Conservation (phyloP, 2,329 filamentous ascomycete genomes). For the Ceratocystis harringtonii region DNA sequence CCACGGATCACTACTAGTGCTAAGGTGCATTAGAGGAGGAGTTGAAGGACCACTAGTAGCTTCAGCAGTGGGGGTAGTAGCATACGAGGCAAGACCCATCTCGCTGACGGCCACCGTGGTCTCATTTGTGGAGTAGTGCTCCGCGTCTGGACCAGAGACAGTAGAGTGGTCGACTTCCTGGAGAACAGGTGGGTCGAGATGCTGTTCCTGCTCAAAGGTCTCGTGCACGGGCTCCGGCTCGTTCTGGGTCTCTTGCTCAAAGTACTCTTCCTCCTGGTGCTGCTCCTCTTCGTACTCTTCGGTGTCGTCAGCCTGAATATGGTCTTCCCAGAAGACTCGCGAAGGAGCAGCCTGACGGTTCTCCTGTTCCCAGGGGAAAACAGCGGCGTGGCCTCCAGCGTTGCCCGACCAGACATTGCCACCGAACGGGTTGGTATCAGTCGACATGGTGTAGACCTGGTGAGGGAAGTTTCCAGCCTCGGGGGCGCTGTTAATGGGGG, state of each 20-base stretch:
- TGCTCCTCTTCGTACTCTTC: conserved; percentile 6
- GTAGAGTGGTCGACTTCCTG: conserved; percentile 1
- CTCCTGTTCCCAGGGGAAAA: conserved; percentile 17
- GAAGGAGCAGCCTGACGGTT: conserved; percentile 13
- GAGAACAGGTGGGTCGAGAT: neutral
- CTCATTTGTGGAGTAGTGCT: conserved; percentile 3
- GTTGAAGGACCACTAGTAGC: conserved; percentile 32
- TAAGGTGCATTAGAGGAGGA: conserved; percentile 28
- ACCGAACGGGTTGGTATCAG: neutral
- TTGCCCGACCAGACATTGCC: conserved; percentile 10
- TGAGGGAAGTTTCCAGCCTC: conserved; percentile 75
- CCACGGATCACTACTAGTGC: conserved; percentile 48
- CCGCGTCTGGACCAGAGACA: neutral
- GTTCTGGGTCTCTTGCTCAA: neutral
- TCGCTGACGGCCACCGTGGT: conserved; percentile 1
- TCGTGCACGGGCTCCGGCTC: neutral
- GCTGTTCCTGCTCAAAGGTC: neutral
- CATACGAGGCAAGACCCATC: conserved; percentile 24
- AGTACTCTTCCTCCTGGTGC: conserved; percentile 1
- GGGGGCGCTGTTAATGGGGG: conserved; percentile 30
- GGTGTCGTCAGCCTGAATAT: conserved; percentile 1
- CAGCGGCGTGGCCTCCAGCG: conserved; percentile 8
- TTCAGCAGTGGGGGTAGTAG: conserved; percentile 22
- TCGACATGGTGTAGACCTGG: conserved; percentile 68
- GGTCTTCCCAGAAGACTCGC: conserved; percentile 17